phyloP scores from a whole-genome alignment of 129 eudicot genomes.

The Arctium minus region DNA sequence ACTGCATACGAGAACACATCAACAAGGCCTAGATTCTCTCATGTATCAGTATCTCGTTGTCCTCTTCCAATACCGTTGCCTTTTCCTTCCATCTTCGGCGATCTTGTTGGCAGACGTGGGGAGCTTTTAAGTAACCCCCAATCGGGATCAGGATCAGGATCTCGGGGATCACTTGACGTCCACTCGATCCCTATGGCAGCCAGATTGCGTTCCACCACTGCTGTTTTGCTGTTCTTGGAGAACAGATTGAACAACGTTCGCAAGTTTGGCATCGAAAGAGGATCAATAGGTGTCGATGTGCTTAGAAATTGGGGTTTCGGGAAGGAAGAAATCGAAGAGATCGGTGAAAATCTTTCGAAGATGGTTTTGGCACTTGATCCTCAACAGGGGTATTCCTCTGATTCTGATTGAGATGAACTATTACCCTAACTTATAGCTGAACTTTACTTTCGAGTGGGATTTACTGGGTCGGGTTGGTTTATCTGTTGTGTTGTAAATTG shows the following conservation, averaged over 20 bases:
- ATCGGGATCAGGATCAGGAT: conserved; percentile 32
- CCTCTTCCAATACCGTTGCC: conserved; percentile 94
- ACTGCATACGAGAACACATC: conserved; percentile 49
- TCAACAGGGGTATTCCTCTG: conserved; percentile 43
- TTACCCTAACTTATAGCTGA: not conserved
- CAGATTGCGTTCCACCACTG: conserved; percentile 76
- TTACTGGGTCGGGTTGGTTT: not conserved
- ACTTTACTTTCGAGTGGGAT: not conserved
- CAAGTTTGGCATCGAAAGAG: conserved; percentile 68
- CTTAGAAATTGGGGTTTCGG: conserved; percentile 84
- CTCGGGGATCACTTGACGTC: conserved; percentile 70
- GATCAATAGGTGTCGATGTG: conserved; percentile 58
- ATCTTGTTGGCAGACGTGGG: conserved; percentile 63
- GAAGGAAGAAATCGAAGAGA: conserved; percentile 78
- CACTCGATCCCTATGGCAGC: conserved; percentile 88
- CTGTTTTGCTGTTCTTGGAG: conserved; percentile 74
- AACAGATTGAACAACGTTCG: conserved; percentile 59
- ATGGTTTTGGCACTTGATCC: conserved; percentile 62
- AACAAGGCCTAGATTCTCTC: conserved; percentile 69
- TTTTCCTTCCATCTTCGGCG: conserved; percentile 74
- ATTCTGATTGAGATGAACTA: conserved; percentile 51
- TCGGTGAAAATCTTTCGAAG: conserved; percentile 68
- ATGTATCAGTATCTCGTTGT: conserved; percentile 64
- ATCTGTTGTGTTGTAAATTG: not conserved
- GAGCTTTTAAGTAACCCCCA: conserved; percentile 40